Percentiles rank a stretch among this genome's conserved stretches.
Conservation (phyloP, 306 rosid species). For the Quercus agrifolia region DNA sequence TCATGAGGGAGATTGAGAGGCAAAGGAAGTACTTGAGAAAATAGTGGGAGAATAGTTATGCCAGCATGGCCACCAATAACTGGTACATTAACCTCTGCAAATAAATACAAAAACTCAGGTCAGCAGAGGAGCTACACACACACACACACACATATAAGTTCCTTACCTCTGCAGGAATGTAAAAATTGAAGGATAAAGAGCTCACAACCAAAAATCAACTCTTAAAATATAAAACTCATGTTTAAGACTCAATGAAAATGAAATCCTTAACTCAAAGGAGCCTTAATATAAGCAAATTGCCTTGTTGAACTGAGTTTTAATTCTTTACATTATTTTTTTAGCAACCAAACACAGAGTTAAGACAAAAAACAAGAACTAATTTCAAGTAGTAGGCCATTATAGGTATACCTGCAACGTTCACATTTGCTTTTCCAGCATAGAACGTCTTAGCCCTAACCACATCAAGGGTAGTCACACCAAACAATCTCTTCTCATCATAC, state of each 20-base stretch:
- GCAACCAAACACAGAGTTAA: background rate
- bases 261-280: background rate
- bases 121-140: background rate
- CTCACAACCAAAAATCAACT: background rate
- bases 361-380: background rate
- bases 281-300: background rate
- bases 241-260: background rate
- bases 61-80: conserved; percentile 99
- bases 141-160: too few relatives aligned
- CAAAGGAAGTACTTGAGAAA: conserved; percentile 69
- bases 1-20: background rate
- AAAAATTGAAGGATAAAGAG: background rate
- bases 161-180: background rate
- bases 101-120: conserved; percentile 10
- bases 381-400: background rate
- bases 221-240: background rate
- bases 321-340: background rate
- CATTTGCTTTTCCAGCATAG: conserved; percentile 90
- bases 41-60: conserved; percentile 87
- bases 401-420: conserved; percentile 77
- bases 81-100: conserved; percentile 92
- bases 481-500: conserved; percentile 74
- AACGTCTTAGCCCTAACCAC: conserved; percentile 96
- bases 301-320: background rate
- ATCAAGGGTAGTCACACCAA: conserved; percentile 98